phyloP scores from a whole-genome alignment of 2,329 filamentous ascomycete genomes.

The Rhexocercosporidium sp. region DNA sequence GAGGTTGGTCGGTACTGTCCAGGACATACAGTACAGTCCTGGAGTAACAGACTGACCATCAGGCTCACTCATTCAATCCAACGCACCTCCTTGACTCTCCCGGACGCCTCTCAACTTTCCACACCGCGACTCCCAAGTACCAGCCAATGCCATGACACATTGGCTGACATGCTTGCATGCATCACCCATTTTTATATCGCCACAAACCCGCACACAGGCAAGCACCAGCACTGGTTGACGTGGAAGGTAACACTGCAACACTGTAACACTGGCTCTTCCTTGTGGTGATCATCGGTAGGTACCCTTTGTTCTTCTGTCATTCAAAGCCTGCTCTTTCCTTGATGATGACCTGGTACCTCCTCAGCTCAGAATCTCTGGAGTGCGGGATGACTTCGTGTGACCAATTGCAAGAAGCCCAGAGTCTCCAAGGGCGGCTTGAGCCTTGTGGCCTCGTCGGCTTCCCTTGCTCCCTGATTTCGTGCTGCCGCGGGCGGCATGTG shows the following conservation, averaged over 20 bases:
- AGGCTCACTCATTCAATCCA: too few species aligned
- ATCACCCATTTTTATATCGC: not conserved
- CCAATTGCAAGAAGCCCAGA: constrained; percentile 2
- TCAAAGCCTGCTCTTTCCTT: not conserved
- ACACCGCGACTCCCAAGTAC: constrained; percentile 5
- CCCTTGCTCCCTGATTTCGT: not conserved
- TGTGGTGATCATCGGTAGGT: constrained; percentile 10
- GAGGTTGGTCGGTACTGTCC: too few species aligned
- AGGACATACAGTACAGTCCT: too few species aligned
- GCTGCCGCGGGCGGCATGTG: not conserved
- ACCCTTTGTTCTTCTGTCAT: not conserved
- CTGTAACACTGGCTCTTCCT: constrained; percentile 1
- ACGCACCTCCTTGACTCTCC: not conserved
- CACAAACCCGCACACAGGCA: not conserved
- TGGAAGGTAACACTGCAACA: not conserved
- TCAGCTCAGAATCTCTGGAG: not conserved
- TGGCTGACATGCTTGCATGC: not conserved
- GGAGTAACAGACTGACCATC: too few species aligned
- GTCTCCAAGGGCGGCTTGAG: not conserved
- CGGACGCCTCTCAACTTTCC: not conserved
- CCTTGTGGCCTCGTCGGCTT: not conserved
- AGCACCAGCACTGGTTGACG: not conserved
- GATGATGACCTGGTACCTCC: not conserved
- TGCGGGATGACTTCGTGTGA: not conserved
- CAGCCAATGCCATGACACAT: constrained; percentile 1